Conservation (phyloP, 2,329 filamentous ascomycete species). For the Fusarium transvaalense region DNA sequence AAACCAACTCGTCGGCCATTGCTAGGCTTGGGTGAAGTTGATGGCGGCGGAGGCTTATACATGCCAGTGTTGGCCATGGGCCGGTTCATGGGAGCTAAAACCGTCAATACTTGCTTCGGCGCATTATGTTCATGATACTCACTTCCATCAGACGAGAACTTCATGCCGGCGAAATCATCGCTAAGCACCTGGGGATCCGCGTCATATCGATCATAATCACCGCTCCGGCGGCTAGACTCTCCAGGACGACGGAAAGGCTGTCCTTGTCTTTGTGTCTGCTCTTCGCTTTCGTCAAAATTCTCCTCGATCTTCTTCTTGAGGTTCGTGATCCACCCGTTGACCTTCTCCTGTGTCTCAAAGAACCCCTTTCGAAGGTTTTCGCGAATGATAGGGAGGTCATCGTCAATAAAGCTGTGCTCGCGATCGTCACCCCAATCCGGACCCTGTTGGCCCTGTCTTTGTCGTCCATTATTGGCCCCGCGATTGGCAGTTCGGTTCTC, state of each 20-base stretch:
- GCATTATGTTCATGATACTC: constrained; percentile 50
- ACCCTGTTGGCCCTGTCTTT: constrained; percentile 57
- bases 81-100: constrained; percentile 60
- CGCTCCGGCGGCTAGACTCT: constrained; percentile 77
- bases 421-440: constrained; percentile 67
- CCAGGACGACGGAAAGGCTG: constrained; percentile 64
- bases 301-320: constrained; percentile 95
- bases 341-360: constrained; percentile 89
- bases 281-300: constrained; percentile 80
- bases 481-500: constrained; percentile 67
- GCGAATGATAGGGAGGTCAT: constrained; percentile 92
- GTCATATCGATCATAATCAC: constrained; percentile 92
- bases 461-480: constrained; percentile 44
- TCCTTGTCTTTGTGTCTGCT: constrained; percentile 48
- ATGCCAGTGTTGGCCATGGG: constrained; percentile 81
- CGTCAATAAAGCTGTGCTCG: constrained; percentile 93
- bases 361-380: constrained; percentile 97
- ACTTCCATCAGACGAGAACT: constrained; percentile 73
- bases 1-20: constrained; percentile 69
- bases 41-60: constrained; percentile 75
- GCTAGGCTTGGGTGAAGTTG: constrained; percentile 63
- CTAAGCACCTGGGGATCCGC: constrained; percentile 90
- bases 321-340: constrained; percentile 92
- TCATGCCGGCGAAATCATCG: constrained; percentile 86
- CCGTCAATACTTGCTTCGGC: constrained; percentile 34